These are phyloP conservation scores for Phylloporus arenicola DNA, from an alignment of 768 basidiomycete genomes.

Conservation along the genomic window DNA sequence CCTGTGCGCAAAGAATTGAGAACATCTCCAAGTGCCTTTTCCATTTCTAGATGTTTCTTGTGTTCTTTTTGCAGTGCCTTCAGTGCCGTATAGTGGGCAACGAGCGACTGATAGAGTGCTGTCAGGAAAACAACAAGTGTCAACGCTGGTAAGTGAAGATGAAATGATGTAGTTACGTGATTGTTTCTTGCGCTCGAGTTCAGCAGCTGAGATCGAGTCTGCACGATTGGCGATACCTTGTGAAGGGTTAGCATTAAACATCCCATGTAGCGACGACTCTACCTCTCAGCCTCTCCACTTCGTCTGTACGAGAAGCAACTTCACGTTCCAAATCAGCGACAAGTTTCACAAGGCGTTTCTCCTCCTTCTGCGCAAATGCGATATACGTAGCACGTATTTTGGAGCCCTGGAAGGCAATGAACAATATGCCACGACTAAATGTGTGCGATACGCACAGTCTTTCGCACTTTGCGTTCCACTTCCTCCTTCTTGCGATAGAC, in stretches of 20 bases:
- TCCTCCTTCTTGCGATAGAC: conserved; percentile 61
- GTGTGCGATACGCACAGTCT: conserved; percentile 52
- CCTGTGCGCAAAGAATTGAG: conserved; percentile 72
- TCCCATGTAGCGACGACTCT: background rate
- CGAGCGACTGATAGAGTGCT: conserved; percentile 78
- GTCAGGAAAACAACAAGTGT: background rate
- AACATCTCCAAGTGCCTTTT: conserved; percentile 77
- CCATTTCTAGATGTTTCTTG: conserved; percentile 65
- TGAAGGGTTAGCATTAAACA: background rate
- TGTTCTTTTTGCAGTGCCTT: conserved; percentile 71
- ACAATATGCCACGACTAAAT: background rate
- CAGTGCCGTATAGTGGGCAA: conserved; percentile 69
- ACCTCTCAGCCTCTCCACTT: conserved; percentile 74
- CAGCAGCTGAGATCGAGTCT: conserved; percentile 73
- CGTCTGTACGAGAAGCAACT: conserved; percentile 58
- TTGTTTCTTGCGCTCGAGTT: conserved; percentile 77
- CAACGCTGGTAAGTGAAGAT: background rate
- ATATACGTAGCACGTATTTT: conserved; percentile 91
- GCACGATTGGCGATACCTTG: conserved; percentile 75
- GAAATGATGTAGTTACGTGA: conserved; percentile 57
- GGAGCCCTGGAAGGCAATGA: conserved; percentile 53
- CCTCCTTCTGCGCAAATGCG: conserved; percentile 83
- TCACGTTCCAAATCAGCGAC: conserved; percentile 51
- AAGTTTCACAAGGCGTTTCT: conserved; percentile 68
- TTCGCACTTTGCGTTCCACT: conserved; percentile 71